These are phyloP conservation scores for Aspergillus thermomutatus DNA, from an alignment of 2,329 filamentous ascomycete genomes.

Conservation along the genomic window DNA sequence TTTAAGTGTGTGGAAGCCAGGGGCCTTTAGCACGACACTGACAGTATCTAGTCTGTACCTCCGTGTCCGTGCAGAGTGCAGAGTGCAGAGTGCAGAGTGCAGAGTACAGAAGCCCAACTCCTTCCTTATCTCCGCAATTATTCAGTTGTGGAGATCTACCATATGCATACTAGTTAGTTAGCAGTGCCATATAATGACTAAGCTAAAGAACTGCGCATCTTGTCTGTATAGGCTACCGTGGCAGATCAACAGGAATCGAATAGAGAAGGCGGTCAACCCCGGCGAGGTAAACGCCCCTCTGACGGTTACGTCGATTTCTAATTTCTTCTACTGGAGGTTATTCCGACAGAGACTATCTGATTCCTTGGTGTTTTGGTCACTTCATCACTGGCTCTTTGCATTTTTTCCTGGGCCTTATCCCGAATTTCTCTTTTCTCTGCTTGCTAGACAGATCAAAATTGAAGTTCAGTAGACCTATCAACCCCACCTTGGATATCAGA, in stretches of 20 bases:
- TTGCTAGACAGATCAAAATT: neutral
- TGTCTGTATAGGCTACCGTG: constrained; percentile 6
- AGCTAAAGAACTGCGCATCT: constrained; percentile 1
- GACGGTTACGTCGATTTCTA: constrained; percentile 20
- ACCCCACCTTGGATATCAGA: constrained; percentile 6
- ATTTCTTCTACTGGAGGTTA: constrained; percentile 8
- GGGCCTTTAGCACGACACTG: neutral
- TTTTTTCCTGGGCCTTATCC: neutral
- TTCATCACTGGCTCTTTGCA: neutral
- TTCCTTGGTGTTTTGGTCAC: constrained; percentile 3
- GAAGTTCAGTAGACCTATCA: neutral
- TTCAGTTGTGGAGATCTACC: constrained; percentile 18
- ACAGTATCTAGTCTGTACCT: neutral
- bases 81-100: neutral
- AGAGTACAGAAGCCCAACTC: neutral
- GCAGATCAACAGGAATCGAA: neutral
- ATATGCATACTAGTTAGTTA: neutral
- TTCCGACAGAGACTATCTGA: neutral
- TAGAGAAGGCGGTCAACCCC: constrained; percentile 20
- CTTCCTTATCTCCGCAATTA: constrained; percentile 8
- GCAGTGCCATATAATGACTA: neutral
- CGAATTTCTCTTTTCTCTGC: neutral
- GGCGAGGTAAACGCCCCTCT: constrained; percentile 26
- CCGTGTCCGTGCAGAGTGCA: neutral
- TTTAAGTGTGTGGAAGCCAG: neutral